Percentiles rank a stretch among this genome's conserved stretches.
phyloP scores from a whole-genome alignment of 148 eudicot species.

The Arctostaphylos glauca region DNA sequence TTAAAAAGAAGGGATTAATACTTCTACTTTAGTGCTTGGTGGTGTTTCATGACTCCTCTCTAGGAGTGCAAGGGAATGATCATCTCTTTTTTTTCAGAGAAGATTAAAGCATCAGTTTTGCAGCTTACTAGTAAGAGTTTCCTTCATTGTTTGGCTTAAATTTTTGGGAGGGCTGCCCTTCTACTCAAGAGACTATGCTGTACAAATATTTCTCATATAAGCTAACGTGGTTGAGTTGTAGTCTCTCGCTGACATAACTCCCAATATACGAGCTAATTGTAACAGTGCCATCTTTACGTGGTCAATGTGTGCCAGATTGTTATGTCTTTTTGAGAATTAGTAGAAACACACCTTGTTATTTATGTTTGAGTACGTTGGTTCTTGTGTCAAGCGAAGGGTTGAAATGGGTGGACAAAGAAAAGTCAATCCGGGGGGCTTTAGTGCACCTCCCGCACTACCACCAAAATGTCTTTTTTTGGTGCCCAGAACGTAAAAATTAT shows the following conservation, averaged over 20 bases:
- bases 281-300: too few species aligned
- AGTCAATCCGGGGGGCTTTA: too few species aligned
- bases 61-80: not conserved
- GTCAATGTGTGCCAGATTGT: too few species aligned
- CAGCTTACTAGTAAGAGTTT: not conserved
- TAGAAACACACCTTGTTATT: not conserved
- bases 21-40: conserved; percentile 1
- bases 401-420: not conserved
- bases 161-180: not conserved
- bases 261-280: too few species aligned
- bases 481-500: too few species aligned
- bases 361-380: not conserved
- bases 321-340: not conserved
- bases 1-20: not conserved
- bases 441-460: too few species aligned
- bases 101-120: conserved; percentile 20
- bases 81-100: not conserved
- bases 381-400: not conserved
- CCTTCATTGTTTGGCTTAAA: not conserved
- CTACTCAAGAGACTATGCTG: not conserved
- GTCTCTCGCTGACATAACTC: too few species aligned
- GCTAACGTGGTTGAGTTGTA: too few species aligned
- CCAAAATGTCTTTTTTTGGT: too few species aligned
- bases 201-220: too few species aligned
- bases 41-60: conserved; percentile 30